Evolutionary conservation across 2,329 filamentous ascomycete species (phyloP), one percentile per base, ranked within the genome.

Genomic region (Monilinia fructicola): DNA sequence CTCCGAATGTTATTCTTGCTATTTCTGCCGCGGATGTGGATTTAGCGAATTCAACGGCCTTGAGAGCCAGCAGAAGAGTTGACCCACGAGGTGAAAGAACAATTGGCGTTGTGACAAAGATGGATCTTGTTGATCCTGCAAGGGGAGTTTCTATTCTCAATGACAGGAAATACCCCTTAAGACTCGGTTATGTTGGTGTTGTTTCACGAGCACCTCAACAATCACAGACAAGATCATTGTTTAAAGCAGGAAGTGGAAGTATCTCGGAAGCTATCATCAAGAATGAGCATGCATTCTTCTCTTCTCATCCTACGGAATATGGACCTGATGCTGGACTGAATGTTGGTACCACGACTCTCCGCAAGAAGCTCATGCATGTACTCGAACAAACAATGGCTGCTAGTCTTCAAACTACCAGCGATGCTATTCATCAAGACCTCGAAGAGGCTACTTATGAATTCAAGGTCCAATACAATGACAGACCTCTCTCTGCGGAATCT

Each of bases 401-500:
- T 44, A 97, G 92, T 74, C 83, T 99, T 65, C 91, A 95, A 73
- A 88, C 87, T 65, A 99, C 95, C 4, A 91, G 91, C 73, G 92
- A 97, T 75, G 92, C 93, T 12, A 97, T 99, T 71, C 90, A 90
- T 69, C 92, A 97, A 76, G 95, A 99, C 77, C 86, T 99, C 0
- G 94, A 97, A 74, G 95, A 99, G 78, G 93, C 95, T 3, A 94
- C 92, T 0, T 99, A 99, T 76, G 94, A 99, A 78, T 99, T 97
- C 83, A 99, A 99, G 78, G 95, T 99, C 6, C 96, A 99, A 78
- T 99, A 99, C 80, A 99, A 99, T 75, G 95, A 99, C 77, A 88
- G 95, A 9, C 92, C 94, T 1, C 82, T 99, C 46, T 97, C 92
- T 61, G 95, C 95, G 2, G 95, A 99, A 77, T 97, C 94, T 4